Evolutionary conservation across 495 filamentous ascomycete genomes (phyloP), one percentile per base, ranked within the genome.

Genomic region (Letharia lupina): DNA sequence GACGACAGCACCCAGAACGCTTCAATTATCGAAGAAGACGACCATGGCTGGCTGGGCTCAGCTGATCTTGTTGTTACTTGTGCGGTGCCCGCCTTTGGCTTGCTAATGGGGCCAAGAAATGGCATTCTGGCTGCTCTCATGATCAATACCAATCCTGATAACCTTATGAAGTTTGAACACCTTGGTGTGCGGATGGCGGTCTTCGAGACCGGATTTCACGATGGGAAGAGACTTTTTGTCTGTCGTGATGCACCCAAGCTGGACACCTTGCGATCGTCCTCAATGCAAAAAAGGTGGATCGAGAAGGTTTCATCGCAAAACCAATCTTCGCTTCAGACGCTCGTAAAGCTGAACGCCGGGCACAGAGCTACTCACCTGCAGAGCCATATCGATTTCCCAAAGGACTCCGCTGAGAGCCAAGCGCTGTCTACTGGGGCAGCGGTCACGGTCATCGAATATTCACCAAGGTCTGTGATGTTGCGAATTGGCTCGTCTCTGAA

Each of bases 401-500:
- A 33, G 12, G 15, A 35, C 15, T 56, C 28, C 52, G 31, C 52
- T 28, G 52, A 35, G 15, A 56, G 52, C 31, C 35, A 56, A 56
- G 52, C 52, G 31, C 12, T 62, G 60, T 50, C 58, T 28, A 60
- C 64, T 31, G 67, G 67, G 11, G 61, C 67, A 52, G 39, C 60
- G 31, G 74, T 77, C 60, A 64, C 75, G 31, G 70, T 54, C 35
- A 15, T 47, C 11, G 72, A 75, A 54, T n/a, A 31, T 20, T 74
- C 65, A 10, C 68, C 73, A 44, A 72, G 67, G 67, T 71, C 61
- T 33, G 70, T 77, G 47, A 60, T 37, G 47, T 35, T 70, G 33
- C 62, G 56, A 44, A 42, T 77, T 39, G 65, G 67, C 7, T 65
- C 67, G 45, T 60, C 56, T 40, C 64, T 67, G 75, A 39, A 72